Evolutionary conservation across 2,329 filamentous ascomycete species (phyloP), one percentile per base, ranked within the genome.

Genomic region (Neurospora sp.): DNA sequence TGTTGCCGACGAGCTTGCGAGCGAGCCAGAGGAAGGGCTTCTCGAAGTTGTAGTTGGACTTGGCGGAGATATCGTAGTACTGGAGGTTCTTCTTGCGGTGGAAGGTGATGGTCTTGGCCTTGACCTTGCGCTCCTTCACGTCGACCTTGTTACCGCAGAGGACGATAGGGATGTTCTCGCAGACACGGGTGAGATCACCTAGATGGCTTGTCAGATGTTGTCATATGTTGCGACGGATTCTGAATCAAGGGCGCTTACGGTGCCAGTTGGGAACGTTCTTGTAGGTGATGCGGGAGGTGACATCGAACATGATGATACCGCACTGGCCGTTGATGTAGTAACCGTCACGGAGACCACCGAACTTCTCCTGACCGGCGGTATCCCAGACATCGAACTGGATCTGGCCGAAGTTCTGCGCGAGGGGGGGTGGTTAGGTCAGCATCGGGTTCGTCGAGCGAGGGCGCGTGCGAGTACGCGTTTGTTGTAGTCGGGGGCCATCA

Each of bases 241-340:
- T 28, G 23, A 3, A 28, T 23, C 2, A n/a, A 6, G 41, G 40
- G 62, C 41, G 40, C 46, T 82, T 90, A 97, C 96, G 96, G 85
- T 99, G 96, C 96, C 96, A 99, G 92, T 98, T 98, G 86, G 96
- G 96, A 75, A 99, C 96, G 87, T 99, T 99, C 92, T 99, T 99
- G 91, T 99, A 99, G 83, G 96, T 99, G 83, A 99, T 98, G 81
- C 96, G 92, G 77, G 95, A 97, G 74, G 96, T 98, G 76, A 99
- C 95, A 84, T 99, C 95, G 84, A 99, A 99, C 95, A 99, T 99
- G 90, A 99, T 98, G 87, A 99, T 97, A 86, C 96, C 95, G 84
- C 95, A 98, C 86, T 98, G 95, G 80, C 95, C 95, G 87, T 97
- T 97, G 89, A 99, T 99, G 88, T 99, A 99, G 90, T 99, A 99